Conservation (phyloP, 768 basidiomycete genomes). For the Boletus huronensis region DNA sequence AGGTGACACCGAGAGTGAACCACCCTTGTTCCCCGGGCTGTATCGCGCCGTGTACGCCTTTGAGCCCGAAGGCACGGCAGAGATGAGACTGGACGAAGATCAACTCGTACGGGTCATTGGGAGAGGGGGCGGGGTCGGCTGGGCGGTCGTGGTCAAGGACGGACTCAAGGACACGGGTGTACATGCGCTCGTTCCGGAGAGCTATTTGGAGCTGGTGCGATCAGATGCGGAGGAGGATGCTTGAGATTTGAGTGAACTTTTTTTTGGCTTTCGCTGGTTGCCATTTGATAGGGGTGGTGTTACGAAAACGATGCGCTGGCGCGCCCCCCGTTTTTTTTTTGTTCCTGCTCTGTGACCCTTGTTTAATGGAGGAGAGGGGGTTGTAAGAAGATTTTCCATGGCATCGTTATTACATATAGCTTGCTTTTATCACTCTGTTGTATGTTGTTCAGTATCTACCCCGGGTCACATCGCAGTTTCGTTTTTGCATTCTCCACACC, state of each 20-base stretch:
- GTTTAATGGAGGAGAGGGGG: not conserved
- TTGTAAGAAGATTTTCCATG: not conserved
- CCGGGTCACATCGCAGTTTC: not conserved
- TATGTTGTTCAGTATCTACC: constrained; percentile 12
- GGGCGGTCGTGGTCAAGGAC: constrained; percentile 65
- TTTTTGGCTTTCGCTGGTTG: not conserved
- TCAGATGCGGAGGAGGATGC: constrained; percentile 27
- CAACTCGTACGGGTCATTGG: constrained; percentile 73
- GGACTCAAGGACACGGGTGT: constrained; percentile 34
- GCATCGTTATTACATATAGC: not conserved
- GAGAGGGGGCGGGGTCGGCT: constrained; percentile 73
- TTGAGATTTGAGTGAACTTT: not conserved
- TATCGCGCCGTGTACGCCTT: constrained; percentile 80
- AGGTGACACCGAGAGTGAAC: constrained; percentile 24
- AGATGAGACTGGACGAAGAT: constrained; percentile 78
- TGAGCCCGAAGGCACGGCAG: constrained; percentile 74
- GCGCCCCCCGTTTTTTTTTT: not conserved
- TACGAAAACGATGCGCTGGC: constrained; percentile 11
- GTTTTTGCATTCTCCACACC: too few relatives aligned
- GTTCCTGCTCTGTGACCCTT: not conserved
- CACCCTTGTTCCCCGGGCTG: constrained; percentile 57
- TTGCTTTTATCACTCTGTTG: constrained; percentile 16
- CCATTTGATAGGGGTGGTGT: not conserved
- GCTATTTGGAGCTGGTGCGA: constrained; percentile 62
- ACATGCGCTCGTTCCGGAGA: constrained; percentile 77